Evolutionary conservation across 208 protist species (phyloP).

Genomic region (Eutreptiella sp.): DNA sequence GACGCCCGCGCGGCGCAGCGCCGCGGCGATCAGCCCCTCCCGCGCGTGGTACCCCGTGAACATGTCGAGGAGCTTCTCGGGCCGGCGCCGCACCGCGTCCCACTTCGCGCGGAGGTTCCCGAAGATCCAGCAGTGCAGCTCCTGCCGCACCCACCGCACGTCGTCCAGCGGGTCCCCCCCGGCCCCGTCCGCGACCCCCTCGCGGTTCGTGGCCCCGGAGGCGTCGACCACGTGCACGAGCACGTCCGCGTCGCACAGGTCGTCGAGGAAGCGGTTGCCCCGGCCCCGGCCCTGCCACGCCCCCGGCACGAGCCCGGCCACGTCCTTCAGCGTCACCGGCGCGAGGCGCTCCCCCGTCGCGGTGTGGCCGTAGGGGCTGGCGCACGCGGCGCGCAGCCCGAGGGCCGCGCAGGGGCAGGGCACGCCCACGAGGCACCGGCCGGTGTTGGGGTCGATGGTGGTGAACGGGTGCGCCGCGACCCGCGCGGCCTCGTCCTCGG

Average conservation of each 20-base stretch:
- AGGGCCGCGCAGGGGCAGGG: constrained; percentile 56
- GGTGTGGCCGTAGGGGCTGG: constrained; percentile 14
- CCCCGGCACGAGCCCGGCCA: constrained; percentile 84
- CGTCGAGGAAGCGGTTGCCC: constrained; percentile 89
- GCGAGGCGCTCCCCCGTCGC: constrained; percentile 51
- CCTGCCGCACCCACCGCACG: constrained; percentile 76
- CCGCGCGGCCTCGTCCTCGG: constrained; percentile 62
- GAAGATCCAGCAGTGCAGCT: constrained; percentile 88
- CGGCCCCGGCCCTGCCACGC: constrained; percentile 82
- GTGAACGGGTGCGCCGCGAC: constrained; percentile 86
- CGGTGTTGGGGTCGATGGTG: constrained; percentile 84
- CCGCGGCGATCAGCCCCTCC: constrained; percentile 54
- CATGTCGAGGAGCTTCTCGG: constrained; percentile 67
- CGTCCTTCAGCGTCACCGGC: constrained; percentile 74
- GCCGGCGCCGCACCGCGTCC: constrained; percentile 50
- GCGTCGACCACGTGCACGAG: constrained; percentile 87
- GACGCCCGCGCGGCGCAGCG: constrained; percentile 48
- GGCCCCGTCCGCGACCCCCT: constrained; percentile 60
- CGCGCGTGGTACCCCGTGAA: constrained; percentile 80
- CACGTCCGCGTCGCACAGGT: constrained; percentile 81
- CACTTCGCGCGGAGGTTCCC: constrained; percentile 78
- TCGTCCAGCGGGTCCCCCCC: constrained; percentile 53
- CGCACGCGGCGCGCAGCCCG: constrained; percentile 52
- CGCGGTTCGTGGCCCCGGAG: constrained; percentile 67
- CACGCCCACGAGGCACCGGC: constrained; percentile 48